phyloP scores from a whole-genome alignment of 768 basidiomycete species.

The Boletus subparvulus region DNA sequence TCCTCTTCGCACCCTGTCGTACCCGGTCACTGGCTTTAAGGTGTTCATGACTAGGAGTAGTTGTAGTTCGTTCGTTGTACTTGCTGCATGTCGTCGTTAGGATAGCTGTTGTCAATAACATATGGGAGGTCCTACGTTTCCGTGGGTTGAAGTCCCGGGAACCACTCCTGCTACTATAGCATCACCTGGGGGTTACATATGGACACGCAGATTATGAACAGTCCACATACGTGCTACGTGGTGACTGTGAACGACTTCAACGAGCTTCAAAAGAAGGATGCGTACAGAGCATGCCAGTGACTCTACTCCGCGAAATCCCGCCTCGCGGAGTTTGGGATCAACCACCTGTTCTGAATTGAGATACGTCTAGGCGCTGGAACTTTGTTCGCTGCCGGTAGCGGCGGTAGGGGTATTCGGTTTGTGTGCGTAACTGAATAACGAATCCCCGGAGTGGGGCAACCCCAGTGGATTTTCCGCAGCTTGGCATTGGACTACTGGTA shows the following conservation, averaged over 20 bases:
- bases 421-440: not conserved
- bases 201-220: too few species aligned
- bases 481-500: not conserved
- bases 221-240: not conserved
- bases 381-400: not conserved
- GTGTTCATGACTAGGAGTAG: not conserved
- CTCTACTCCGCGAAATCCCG: constrained; percentile 23
- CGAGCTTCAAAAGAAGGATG: not conserved
- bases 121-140: too few species aligned
- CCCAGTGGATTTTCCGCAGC: not conserved
- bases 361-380: not conserved
- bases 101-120: not conserved
- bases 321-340: constrained; percentile 28
- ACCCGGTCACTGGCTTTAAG: constrained; percentile 68
- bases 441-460: not conserved
- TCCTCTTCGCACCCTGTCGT: constrained; percentile 77
- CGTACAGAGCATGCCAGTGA: not conserved
- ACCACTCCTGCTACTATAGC: too few species aligned
- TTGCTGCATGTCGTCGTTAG: not conserved
- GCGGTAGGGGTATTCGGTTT: not conserved
- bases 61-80: not conserved
- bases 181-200: too few species aligned
- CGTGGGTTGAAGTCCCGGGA: not conserved
- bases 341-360: not conserved
- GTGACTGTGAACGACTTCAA: not conserved